Conservation (phyloP, 768 basidiomycete genomes). For the Solioccasus polychromus region DNA sequence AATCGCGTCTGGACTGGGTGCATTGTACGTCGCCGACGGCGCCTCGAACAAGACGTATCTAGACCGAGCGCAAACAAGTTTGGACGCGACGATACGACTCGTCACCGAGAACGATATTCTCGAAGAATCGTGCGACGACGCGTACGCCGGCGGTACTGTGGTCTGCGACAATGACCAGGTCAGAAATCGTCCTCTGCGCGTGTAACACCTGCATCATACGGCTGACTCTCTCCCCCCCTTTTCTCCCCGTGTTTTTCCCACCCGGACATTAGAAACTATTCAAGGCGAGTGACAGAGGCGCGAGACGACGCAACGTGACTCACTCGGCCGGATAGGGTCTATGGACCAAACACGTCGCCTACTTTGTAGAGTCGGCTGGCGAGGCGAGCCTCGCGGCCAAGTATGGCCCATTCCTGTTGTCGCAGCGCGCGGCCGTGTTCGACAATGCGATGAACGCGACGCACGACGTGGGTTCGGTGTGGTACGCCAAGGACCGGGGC, state of each 20-base stretch:
- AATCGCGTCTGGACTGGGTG: slow-evolving; percentile 50
- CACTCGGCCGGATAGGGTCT: slow-evolving; percentile 31
- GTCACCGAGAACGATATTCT: slow-evolving; percentile 42
- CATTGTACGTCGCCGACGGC: slow-evolving; percentile 40
- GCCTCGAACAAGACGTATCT: slow-evolving; percentile 33
- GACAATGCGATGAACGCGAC: slow-evolving; percentile 37
- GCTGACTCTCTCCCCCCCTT: background rate
- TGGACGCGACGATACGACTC: slow-evolving; percentile 46
- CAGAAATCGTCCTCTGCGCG: background rate
- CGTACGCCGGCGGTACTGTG: slow-evolving; percentile 34
- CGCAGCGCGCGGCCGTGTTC: slow-evolving; percentile 40
- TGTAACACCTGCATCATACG: background rate
- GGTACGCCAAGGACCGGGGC: slow-evolving; percentile 29
- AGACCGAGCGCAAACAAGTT: slow-evolving; percentile 48
- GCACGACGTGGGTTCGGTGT: slow-evolving; percentile 39
- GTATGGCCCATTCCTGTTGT: slow-evolving; percentile 34
- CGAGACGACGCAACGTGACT: background rate
- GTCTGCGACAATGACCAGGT: slow-evolving; percentile 48
- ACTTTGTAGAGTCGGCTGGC: slow-evolving; percentile 46
- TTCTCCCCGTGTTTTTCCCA: no score
- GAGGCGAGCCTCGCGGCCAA: slow-evolving; percentile 41
- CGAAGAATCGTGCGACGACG: slow-evolving; percentile 52
- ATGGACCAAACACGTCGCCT: slow-evolving; percentile 52
- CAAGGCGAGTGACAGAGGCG: slow-evolving; percentile 32
- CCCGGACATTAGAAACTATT: slow-evolving; percentile 28